These are phyloP conservation scores for Nitzschia inconspicua DNA, from an alignment of 108 stramenopile species.

Conservation along the genomic window DNA sequence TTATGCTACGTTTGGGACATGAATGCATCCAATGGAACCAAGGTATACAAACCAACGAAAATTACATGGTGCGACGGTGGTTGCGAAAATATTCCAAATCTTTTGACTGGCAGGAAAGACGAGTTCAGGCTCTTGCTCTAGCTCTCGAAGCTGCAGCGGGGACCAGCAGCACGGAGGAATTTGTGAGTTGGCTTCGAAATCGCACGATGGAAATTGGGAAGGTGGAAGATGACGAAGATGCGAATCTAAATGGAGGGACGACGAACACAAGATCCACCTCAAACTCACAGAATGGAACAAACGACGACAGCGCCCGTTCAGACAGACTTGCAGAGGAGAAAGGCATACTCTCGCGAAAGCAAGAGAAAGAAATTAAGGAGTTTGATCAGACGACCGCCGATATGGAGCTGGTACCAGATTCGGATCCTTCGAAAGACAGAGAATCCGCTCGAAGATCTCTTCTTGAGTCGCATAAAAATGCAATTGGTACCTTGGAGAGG, in stretches of 20 bases:
- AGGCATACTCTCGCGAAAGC: constrained; percentile 22
- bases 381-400: constrained; percentile 61
- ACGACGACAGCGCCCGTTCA: not conserved
- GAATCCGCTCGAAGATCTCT: constrained; percentile 9
- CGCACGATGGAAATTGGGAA: constrained; percentile 17
- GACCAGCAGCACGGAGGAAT: constrained; percentile 33
- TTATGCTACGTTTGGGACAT: constrained; percentile 80
- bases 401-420: constrained; percentile 28
- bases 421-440: constrained; percentile 19
- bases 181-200: constrained; percentile 58
- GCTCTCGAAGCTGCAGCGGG: constrained; percentile 84
- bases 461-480: constrained; percentile 13
- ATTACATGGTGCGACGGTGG: constrained; percentile 82
- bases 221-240: not conserved
- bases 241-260: not conserved
- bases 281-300: not conserved
- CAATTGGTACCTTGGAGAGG: constrained; percentile 9
- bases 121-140: constrained; percentile 69
- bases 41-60: constrained; percentile 37
- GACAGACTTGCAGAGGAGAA: constrained; percentile 14
- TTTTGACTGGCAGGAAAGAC: constrained; percentile 83
- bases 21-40: constrained; percentile 78
- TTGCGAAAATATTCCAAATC: constrained; percentile 67
- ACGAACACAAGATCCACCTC: not conserved
- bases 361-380: constrained; percentile 36